A percentile compares a stretch with the other conserved stretches of the same genome.
These are phyloP conservation scores for Agrocybe praecox DNA, from an alignment of 768 basidiomycete genomes.

Conservation along the genomic window DNA sequence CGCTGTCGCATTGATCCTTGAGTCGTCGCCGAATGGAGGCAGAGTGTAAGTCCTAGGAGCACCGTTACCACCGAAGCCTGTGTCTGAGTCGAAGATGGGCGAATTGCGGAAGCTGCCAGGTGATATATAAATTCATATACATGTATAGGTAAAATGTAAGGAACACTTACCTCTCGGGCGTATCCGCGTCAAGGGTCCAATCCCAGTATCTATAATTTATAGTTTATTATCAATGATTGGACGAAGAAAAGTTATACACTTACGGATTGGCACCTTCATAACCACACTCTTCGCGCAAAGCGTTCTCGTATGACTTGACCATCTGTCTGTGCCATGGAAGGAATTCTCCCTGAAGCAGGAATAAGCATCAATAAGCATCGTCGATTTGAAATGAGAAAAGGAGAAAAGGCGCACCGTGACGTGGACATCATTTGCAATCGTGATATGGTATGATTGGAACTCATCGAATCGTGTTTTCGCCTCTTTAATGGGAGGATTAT, in stretches of 20 bases:
- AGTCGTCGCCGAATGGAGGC: constrained; percentile 4
- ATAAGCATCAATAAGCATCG: not conserved
- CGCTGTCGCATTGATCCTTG: constrained; percentile 9
- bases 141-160: not conserved
- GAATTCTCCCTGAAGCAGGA: constrained; percentile 32
- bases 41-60: constrained; percentile 23
- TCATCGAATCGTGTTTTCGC: constrained; percentile 38
- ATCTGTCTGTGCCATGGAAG: constrained; percentile 39
- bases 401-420: constrained; percentile 26
- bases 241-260: constrained; percentile 4
- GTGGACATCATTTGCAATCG: constrained; percentile 28
- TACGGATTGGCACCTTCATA: constrained; percentile 37
- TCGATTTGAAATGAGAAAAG: constrained; percentile 2
- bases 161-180: constrained; percentile 8
- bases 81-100: constrained; percentile 35
- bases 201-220: constrained; percentile 37
- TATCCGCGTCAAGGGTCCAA: constrained; percentile 37
- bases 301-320: constrained; percentile 30
- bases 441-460: constrained; percentile 34
- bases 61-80: constrained; percentile 41
- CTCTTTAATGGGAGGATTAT: constrained; percentile 8
- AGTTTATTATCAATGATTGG: not conserved
- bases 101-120: constrained; percentile 29
- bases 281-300: constrained; percentile 36
- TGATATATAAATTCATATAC: not conserved